Conservation (phyloP, 1,284 basidiomycete genomes). For the Rugosomyces carneus region DNA sequence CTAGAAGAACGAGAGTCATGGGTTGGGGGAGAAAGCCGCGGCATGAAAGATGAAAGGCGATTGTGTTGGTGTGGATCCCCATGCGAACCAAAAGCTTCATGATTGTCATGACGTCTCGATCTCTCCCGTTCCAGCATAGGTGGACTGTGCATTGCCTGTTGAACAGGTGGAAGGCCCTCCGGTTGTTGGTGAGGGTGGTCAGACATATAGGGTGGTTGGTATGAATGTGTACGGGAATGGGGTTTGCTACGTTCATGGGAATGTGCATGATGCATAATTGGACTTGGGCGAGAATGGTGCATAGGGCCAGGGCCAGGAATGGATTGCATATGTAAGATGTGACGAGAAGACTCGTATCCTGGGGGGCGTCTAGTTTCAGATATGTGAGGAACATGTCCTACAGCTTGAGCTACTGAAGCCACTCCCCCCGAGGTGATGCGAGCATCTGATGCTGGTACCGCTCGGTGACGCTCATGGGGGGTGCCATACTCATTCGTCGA, state of each 20-base stretch:
- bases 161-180: constrained; percentile 36
- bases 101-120: constrained; percentile 34
- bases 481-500: constrained; percentile 38
- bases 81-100: constrained; percentile 28
- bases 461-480: constrained; percentile 37
- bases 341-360: constrained; percentile 35
- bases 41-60: constrained; percentile 20
- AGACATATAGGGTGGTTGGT: constrained; percentile 31
- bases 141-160: constrained; percentile 44
- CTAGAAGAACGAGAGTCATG: constrained; percentile 30
- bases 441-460: constrained; percentile 38
- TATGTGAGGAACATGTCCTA: constrained; percentile 36
- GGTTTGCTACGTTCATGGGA: constrained; percentile 29
- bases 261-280: constrained; percentile 29
- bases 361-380: constrained; percentile 27
- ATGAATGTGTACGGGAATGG: constrained; percentile 35
- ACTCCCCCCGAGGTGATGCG: constrained; percentile 38
- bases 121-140: constrained; percentile 41
- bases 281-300: constrained; percentile 37
- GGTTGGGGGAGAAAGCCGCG: constrained; percentile 32
- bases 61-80: constrained; percentile 19
- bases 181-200: constrained; percentile 36
- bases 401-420: constrained; percentile 34
- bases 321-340: constrained; percentile 45
- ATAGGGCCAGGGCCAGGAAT: constrained; percentile 36